These are phyloP conservation scores for Glycine tomentella DNA, from an alignment of 306 rosid genomes.

Conservation along the genomic window DNA sequence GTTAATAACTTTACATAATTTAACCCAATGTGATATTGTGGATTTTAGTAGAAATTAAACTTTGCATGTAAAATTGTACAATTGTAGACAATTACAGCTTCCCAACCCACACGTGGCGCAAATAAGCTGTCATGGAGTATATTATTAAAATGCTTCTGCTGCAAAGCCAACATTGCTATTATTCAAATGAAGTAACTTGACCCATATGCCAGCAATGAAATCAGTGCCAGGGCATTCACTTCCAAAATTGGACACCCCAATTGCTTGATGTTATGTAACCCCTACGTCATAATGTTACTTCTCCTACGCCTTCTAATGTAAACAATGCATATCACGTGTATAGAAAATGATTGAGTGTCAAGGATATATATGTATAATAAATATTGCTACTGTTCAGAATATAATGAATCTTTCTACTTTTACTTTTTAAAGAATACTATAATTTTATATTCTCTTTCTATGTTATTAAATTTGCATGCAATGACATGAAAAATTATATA, in stretches of 20 bases:
- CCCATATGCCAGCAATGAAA: slow-evolving; percentile 34
- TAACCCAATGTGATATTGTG: no score
- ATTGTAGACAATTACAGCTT: no score
- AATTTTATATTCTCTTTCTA: background rate
- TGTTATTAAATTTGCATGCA: background rate
- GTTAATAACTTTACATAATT: no score
- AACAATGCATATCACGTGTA: background rate
- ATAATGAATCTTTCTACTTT: background rate
- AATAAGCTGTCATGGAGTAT: background rate
- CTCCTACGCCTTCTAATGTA: background rate
- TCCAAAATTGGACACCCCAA: slow-evolving; percentile 37
- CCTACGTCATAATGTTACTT: slow-evolving; percentile 25
- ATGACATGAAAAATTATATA: background rate
- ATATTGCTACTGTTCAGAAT: background rate
- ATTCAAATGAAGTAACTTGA: slow-evolving; percentile 23
- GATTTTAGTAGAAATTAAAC: no score
- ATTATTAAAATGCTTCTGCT: slow-evolving; percentile 19
- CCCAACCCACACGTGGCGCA: no score
- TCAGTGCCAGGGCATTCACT: slow-evolving; percentile 16
- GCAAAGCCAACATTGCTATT: background rate
- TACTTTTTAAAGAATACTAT: background rate
- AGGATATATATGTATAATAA: background rate
- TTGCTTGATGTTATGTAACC: slow-evolving; percentile 44
- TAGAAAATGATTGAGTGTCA: slow-evolving; percentile 1
- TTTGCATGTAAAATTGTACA: no score